Evolutionary conservation across 208 protist genomes (phyloP).

Genomic region (Leishmania mexicana): DNA sequence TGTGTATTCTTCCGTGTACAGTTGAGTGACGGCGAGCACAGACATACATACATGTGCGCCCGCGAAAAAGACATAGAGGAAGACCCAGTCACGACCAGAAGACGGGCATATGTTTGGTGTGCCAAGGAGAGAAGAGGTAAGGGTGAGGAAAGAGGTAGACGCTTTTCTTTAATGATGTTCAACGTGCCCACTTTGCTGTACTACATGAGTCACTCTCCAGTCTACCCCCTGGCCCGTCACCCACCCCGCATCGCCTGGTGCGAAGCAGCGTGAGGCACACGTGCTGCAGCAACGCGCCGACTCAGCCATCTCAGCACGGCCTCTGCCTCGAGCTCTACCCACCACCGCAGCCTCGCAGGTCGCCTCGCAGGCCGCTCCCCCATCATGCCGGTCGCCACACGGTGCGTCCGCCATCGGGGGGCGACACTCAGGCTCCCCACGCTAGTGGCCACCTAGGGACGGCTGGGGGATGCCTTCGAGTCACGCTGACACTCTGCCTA

Average conservation of each 20-base stretch:
- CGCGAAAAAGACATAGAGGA: neutral
- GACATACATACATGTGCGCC: neutral
- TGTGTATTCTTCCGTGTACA: neutral
- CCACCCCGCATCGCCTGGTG: neutral
- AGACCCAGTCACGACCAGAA: neutral
- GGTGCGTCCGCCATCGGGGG: neutral
- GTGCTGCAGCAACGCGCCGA: neutral
- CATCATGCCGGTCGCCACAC: neutral
- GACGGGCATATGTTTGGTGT: neutral
- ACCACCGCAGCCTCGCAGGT: neutral
- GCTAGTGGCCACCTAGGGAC: neutral
- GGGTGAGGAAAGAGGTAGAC: neutral
- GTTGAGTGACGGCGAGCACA: neutral
- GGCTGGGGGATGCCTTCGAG: neutral
- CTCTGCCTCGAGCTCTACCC: neutral
- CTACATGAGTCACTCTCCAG: neutral
- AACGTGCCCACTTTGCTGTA: neutral
- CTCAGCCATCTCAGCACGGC: neutral
- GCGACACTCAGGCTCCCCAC: neutral
- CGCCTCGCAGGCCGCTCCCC: neutral
- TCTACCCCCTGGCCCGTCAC: neutral
- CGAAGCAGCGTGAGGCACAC: neutral
- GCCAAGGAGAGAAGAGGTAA: too few species aligned
- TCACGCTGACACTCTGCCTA: neutral
- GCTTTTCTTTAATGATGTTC: neutral